Conservation (phyloP, 176 grass and related monocot species). For the Triticum urartu region DNA sequence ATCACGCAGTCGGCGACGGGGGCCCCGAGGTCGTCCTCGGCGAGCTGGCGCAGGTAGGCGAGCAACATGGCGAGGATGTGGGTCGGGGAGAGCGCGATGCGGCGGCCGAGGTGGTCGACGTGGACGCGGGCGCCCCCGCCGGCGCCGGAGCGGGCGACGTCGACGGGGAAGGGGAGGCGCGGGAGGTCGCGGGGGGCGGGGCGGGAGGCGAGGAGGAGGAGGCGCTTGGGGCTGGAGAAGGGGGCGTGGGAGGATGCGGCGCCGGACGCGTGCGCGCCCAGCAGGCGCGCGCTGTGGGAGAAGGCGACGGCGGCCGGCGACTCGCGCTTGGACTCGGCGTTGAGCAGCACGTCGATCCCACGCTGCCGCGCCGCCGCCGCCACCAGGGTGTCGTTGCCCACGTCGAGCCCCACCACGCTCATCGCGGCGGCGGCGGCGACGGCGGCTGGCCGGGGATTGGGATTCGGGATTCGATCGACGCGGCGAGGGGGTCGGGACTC, state of each 20-base stretch:
- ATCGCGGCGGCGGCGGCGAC: constrained; percentile 13
- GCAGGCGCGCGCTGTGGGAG: constrained; percentile 59
- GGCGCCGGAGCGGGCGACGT: not conserved
- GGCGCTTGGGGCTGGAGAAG: constrained; percentile 76
- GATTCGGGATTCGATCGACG: constrained; percentile 31
- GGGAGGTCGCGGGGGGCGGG: constrained; percentile 39
- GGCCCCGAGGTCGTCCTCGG: constrained; percentile 63
- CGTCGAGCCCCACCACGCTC: constrained; percentile 82
- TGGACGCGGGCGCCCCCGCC: constrained; percentile 22
- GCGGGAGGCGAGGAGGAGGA: constrained; percentile 41
- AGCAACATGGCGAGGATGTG: constrained; percentile 90
- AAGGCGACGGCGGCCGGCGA: constrained; percentile 81
- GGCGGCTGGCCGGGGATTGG: not conserved
- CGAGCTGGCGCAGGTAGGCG: constrained; percentile 62
- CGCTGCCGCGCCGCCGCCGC: constrained; percentile 60
- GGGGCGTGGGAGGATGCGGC: constrained; percentile 56
- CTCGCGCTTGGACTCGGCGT: constrained; percentile 83
- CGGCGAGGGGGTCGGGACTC: not conserved
- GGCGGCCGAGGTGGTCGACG: constrained; percentile 49
- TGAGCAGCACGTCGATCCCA: constrained; percentile 79
- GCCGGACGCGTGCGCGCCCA: constrained; percentile 48
- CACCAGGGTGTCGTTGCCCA: constrained; percentile 86
- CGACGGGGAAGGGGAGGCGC: constrained; percentile 54
- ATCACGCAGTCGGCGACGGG: constrained; percentile 74
- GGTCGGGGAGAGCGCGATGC: constrained; percentile 53